Percentiles rank a stretch among this genome's conserved stretches.
Conservation (phyloP, 169 alveolate species). For the Plasmodium falciparum region DNA sequence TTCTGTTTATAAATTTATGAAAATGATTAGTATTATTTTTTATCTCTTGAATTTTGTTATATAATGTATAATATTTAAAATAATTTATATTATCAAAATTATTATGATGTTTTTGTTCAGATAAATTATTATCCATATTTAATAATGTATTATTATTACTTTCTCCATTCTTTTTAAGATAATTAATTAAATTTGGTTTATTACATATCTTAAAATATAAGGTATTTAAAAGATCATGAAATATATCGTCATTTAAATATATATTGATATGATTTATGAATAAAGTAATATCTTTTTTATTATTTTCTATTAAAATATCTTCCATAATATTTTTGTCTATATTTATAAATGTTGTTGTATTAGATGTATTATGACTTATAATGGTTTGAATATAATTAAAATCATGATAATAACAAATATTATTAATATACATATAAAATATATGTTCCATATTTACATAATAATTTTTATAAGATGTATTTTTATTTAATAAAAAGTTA, state of each 20-base stretch:
- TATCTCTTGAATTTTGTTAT: slow-evolving; percentile 18
- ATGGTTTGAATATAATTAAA: not conserved
- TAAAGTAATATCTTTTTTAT: slow-evolving; percentile 32
- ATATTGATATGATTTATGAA: slow-evolving; percentile 43
- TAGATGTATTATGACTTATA: not conserved
- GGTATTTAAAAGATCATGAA: slow-evolving; percentile 19
- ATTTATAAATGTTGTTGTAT: not conserved
- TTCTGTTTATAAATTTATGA: slow-evolving; percentile 14
- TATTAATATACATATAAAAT: slow-evolving; percentile 50
- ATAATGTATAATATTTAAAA: slow-evolving; percentile 33
- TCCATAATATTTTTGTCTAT: not conserved
- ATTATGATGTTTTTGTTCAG: not conserved
- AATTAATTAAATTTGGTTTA: slow-evolving; percentile 22
- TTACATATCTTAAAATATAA: slow-evolving; percentile 33
- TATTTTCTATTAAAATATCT: not conserved
- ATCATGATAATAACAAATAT: slow-evolving; percentile 70
- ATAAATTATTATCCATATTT: too few relatives aligned
- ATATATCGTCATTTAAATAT: slow-evolving; percentile 46
- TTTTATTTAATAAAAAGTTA: slow-evolving; percentile 9
- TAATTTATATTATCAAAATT: slow-evolving; percentile 19
- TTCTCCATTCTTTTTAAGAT: not conserved
- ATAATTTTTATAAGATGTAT: slow-evolving; percentile 37
- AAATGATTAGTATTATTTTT: slow-evolving; percentile 8
- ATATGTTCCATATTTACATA: slow-evolving; percentile 49
- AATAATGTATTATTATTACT: not conserved